Evolutionary conservation across 106 monocot genomes (phyloP).

Genomic region (Narthecium ossifragum): DNA sequence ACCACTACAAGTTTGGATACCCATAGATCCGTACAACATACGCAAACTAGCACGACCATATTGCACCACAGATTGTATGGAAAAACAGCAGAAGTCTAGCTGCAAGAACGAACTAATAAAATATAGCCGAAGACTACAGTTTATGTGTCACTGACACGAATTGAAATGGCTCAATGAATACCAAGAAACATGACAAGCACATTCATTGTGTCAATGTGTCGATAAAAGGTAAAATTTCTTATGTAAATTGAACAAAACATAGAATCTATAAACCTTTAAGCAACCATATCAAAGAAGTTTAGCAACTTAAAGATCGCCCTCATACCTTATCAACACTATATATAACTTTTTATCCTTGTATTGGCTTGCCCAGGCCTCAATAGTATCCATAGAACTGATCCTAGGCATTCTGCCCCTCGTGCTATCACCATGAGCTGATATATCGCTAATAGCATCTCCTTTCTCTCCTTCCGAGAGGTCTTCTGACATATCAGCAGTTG

Average conservation of each 20-base stretch:
- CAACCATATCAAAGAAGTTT: not conserved
- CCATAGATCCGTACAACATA: too few relatives aligned
- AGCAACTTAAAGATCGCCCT: not conserved
- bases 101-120: too few relatives aligned
- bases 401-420: slow-evolving; percentile 65
- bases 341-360: slow-evolving; percentile 88
- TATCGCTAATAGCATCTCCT: slow-evolving; percentile 54
- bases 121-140: too few relatives aligned
- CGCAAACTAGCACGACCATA: not conserved
- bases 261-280: not conserved
- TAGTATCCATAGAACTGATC: slow-evolving; percentile 78
- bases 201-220: not conserved
- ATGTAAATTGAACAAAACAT: not conserved
- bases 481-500: slow-evolving; percentile 97
- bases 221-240: not conserved
- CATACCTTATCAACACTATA: slow-evolving; percentile 86
- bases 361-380: slow-evolving; percentile 84
- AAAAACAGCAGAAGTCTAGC: too few relatives aligned
- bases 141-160: too few relatives aligned
- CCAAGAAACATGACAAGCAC: not conserved
- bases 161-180: too few relatives aligned
- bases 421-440: slow-evolving; percentile 63
- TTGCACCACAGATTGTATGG: not conserved
- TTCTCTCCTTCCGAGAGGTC: slow-evolving; percentile 95
- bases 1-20: too few relatives aligned